Percentiles rank a stretch among this genome's conserved stretches.
phyloP scores from a whole-genome alignment of 2,329 filamentous ascomycete species.

The Cladorrhinum sp. region DNA sequence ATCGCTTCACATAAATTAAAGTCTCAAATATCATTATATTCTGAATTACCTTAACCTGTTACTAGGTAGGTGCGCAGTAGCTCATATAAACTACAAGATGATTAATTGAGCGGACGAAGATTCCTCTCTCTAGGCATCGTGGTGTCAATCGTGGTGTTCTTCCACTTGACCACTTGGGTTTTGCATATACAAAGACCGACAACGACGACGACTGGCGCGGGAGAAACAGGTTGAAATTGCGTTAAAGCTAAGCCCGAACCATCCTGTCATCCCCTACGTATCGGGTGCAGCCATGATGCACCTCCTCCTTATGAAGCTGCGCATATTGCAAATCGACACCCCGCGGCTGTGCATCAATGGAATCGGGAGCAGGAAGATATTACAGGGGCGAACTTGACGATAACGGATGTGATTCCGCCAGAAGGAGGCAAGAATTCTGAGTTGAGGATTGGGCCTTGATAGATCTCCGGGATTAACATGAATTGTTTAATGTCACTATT shows the following conservation, averaged over 20 bases:
- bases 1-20: too few relatives aligned
- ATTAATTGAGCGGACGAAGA: too few relatives aligned
- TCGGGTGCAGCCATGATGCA: background rate
- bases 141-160: background rate
- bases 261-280: background rate
- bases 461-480: too few relatives aligned
- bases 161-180: background rate
- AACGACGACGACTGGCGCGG: background rate
- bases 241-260: background rate
- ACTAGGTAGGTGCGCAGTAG: too few relatives aligned
- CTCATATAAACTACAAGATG: too few relatives aligned
- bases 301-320: constrained; percentile 18
- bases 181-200: background rate
- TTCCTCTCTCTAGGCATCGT: background rate
- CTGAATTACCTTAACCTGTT: too few relatives aligned
- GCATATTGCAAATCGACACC: background rate
- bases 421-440: background rate
- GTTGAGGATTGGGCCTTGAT: background rate
- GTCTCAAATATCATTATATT: too few relatives aligned
- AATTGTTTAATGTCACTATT: too few relatives aligned
- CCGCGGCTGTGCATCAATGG: background rate
- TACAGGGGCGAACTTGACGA: constrained; percentile 11
- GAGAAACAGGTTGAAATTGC: background rate
- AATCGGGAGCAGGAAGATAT: constrained; percentile 7
- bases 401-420: constrained; percentile 15